Base-by-base conservation (phyloP, 2,329 filamentous ascomycete genomes). In the Cephalotrichum gorgonifer region DNA sequence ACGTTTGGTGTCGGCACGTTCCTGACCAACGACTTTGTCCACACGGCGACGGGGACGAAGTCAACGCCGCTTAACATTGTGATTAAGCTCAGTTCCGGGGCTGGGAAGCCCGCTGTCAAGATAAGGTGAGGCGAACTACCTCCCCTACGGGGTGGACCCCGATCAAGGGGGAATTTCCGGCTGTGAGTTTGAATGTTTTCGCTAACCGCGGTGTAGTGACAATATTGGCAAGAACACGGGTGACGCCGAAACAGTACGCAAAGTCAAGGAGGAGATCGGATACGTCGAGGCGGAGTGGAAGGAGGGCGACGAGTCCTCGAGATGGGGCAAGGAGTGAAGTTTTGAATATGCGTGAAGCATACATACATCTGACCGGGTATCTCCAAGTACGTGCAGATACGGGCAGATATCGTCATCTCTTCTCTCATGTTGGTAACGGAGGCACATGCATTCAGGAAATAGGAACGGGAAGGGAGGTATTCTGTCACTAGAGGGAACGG, bases 151-250 rank as follows among this genome's bases (percentile, higher is more conserved):
- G n/a, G n/a, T n/a, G n/a, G n/a, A n/a, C n/a, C n/a, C n/a, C n/a
- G n/a, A n/a, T n/a, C n/a, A n/a, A n/a, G n/a, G n/a, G n/a, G n/a
- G n/a, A n/a, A n/a, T n/a, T n/a, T n/a, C n/a, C n/a, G n/a, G n/a
- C n/a, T n/a, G n/a, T n/a, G n/a, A n/a, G n/a, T n/a, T n/a, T n/a
- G n/a, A n/a, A n/a, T n/a, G n/a, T n/a, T n/a, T n/a, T n/a, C n/a
- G n/a, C 38, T 43, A 23, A 47, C 41, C 15, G 1, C 6, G 38
- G 6, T 44, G 12, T 43, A 78, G 77, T 54, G 85, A 91, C 64
- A 96, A 97, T 60, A 76, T 84, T 55, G 80, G 89, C 43, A 98
- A 98, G 75, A 98, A 98, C 60, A 97, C 89, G 0, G 93, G 93
- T 7, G 85, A 96, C 60, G 79, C 81, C 58, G 75, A 75, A 20